Conservation (phyloP, 768 basidiomycete genomes). For the Auricularia heimuer region DNA sequence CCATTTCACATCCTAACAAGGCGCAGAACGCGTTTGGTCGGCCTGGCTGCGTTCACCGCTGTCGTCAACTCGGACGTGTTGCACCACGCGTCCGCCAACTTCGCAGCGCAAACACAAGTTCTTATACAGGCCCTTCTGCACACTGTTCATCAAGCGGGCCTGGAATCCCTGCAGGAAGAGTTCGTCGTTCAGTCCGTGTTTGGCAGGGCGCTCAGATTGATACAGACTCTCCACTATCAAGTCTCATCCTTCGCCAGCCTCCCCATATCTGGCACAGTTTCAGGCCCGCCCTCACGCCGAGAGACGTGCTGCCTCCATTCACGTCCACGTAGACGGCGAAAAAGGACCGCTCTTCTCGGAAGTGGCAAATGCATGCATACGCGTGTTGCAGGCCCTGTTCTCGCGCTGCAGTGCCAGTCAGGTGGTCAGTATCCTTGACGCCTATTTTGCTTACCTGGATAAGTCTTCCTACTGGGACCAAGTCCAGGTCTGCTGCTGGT, state of each 20-base stretch:
- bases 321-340: slow-evolving; percentile 81
- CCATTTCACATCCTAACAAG: slow-evolving; percentile 2
- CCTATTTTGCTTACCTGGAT: slow-evolving; percentile 61
- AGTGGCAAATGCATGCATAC: slow-evolving; percentile 64
- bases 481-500: slow-evolving; percentile 70
- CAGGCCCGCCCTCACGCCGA: slow-evolving; percentile 69
- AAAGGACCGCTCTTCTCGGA: slow-evolving; percentile 67
- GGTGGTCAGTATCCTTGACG: slow-evolving; percentile 59
- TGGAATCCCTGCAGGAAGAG: slow-evolving; percentile 58
- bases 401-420: slow-evolving; percentile 71
- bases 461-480: slow-evolving; percentile 53
- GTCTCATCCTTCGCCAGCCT: slow-evolving; percentile 47
- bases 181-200: slow-evolving; percentile 26
- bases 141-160: slow-evolving; percentile 54
- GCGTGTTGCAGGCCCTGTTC: slow-evolving; percentile 60
- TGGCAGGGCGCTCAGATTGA: slow-evolving; percentile 5
- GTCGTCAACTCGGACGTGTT: slow-evolving; percentile 79
- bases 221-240: slow-evolving; percentile 51
- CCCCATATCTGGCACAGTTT: slow-evolving; percentile 78
- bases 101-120: slow-evolving; percentile 56
- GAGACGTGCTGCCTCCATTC: slow-evolving; percentile 80
- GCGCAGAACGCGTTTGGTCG: slow-evolving; percentile 70
- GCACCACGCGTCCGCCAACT: slow-evolving; percentile 62
- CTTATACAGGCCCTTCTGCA: slow-evolving; percentile 65
- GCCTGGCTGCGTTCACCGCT: slow-evolving; percentile 71